Conservation (phyloP, 2,329 filamentous ascomycete genomes). For the Orbilia brochopaga region DNA sequence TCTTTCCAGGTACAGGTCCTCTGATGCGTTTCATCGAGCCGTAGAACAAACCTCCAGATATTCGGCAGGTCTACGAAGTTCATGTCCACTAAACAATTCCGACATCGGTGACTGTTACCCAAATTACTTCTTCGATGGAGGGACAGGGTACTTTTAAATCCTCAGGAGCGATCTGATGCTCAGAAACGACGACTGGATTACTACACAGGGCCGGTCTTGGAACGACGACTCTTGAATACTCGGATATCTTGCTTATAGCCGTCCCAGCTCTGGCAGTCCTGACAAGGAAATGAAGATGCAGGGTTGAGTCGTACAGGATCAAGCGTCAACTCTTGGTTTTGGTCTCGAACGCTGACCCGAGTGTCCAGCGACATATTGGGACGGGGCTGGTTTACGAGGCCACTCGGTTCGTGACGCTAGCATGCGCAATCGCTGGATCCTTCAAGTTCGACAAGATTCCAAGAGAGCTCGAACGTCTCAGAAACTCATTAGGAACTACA, state of each 20-base stretch:
- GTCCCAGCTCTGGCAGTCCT: background rate
- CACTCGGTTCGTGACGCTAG: constrained; percentile 7
- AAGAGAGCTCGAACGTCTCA: background rate
- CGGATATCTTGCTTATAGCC: no score
- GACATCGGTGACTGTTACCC: background rate
- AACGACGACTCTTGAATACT: no score
- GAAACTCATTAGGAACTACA: background rate
- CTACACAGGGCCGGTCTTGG: no score
- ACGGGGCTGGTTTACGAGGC: no score
- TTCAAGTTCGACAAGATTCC: constrained; percentile 2
- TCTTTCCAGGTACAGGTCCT: constrained; percentile 36
- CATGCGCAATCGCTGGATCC: no score
- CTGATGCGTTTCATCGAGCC: constrained; percentile 26
- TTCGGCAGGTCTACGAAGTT: constrained; percentile 45
- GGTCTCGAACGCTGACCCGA: no score
- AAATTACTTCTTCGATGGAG: background rate
- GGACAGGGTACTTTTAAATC: constrained; percentile 2
- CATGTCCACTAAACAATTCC: constrained; percentile 21
- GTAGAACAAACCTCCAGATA: constrained; percentile 35
- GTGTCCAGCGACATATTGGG: no score
- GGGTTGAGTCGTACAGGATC: background rate
- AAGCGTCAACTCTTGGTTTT: background rate
- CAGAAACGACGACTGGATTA: no score
- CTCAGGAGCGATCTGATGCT: no score
- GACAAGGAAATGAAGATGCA: no score